Evolutionary conservation across 768 basidiomycete species (phyloP), one percentile per base, ranked within the genome.

Genomic region (Macrocybe gigantea): DNA sequence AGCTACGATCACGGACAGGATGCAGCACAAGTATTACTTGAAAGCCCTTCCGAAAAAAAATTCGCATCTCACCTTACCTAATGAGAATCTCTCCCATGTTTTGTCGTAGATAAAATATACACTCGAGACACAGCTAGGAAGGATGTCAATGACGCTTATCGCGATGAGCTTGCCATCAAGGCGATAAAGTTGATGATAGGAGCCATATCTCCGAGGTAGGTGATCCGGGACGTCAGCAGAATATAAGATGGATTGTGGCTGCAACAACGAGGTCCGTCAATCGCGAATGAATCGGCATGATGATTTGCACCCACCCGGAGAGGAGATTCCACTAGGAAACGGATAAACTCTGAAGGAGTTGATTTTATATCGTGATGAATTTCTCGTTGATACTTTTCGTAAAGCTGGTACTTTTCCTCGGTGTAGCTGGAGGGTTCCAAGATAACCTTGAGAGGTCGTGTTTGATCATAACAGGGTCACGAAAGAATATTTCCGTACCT

Each of bases 61-160:
- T 22, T 22, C 22, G 2, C 46, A 7, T 33, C 44, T 42, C 41
- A 87, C 87, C 72, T 94, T 93, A 22, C 92, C 93, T 39, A 92
- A 59, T 3, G 86, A 87, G 57, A 79, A 78, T 37, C 72, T 71
- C 44, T 86, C 81, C 72, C 80, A 89, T 15, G 69, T 68, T 33
- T 74, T 72, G 52, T 90, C 81, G 65, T 94, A 97, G 68, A 94
- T 83, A 66, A 97, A 94, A 65, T 97, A 98, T 11, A 78, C 78
- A 42, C 75, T 82, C 4, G 86, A 91, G 3, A 97, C 84, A 52
- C 94, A 93, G 33, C 65, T 64, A 0, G 93, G 94, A 29, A 99
- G 72, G 47, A 99, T 84, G 63, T 98, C 96, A 47, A 98, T 70
- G 30, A 98, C 89, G 5, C 81, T 84, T 60, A 98, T 72, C 0